These are phyloP conservation scores for Schwanniomyces occidentalis DNA, from an alignment of 805 yeast genomes.

Conservation along the genomic window DNA sequence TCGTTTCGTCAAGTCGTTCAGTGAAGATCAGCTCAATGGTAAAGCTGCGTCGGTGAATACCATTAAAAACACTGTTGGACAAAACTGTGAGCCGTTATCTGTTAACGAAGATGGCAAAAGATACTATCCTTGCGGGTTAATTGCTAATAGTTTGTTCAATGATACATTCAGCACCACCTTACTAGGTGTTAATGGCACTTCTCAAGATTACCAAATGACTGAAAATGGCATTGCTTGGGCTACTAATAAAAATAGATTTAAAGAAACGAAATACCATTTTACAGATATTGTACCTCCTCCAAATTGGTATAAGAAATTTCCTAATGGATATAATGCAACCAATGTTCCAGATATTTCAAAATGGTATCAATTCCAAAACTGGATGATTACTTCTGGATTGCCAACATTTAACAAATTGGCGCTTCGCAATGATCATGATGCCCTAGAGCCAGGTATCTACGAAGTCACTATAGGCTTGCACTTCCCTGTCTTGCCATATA, in stretches of 20 bases:
- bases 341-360: slow-evolving; percentile 45
- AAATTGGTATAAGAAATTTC: slow-evolving; percentile 44
- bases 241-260: slow-evolving; percentile 37
- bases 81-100: slow-evolving; percentile 45
- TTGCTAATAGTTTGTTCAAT: slow-evolving; percentile 78
- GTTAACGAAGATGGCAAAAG: slow-evolving; percentile 44
- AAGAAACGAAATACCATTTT: slow-evolving; percentile 40
- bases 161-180: slow-evolving; percentile 54
- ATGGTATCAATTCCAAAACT: slow-evolving; percentile 47
- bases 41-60: slow-evolving; percentile 32
- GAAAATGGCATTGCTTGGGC: slow-evolving; percentile 44
- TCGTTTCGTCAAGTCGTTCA: slow-evolving; percentile 42
- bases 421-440: slow-evolving; percentile 59
- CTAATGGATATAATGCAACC: slow-evolving; percentile 43
- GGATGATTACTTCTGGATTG: slow-evolving; percentile 47
- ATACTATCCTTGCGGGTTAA: slow-evolving; percentile 80
- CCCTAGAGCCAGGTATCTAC: slow-evolving; percentile 57
- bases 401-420: slow-evolving; percentile 50
- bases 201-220: slow-evolving; percentile 32
- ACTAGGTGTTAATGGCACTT: slow-evolving; percentile 37
- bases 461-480: slow-evolving; percentile 68
- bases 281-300: slow-evolving; percentile 46
- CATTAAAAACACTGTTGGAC: slow-evolving; percentile 44
- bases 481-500: slow-evolving; percentile 71
- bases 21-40: slow-evolving; percentile 45